These are phyloP conservation scores for Cynara cardunculus DNA, from an alignment of 129 eudicot genomes.

Conservation along the genomic window DNA sequence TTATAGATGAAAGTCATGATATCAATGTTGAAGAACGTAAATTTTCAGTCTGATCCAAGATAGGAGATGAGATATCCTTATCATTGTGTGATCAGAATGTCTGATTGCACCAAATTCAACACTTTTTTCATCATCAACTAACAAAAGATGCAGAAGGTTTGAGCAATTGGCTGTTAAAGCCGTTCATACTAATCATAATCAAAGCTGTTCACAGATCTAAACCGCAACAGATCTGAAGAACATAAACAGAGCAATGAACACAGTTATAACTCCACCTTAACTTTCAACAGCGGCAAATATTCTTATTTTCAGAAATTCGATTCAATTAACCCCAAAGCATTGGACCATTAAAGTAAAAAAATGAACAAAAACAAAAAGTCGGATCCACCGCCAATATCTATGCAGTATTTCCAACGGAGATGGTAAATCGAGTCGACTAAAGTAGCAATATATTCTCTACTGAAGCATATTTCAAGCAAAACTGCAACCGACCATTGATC, in stretches of 20 bases:
- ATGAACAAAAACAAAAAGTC: background rate
- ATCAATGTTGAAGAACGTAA: background rate
- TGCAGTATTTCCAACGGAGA: background rate
- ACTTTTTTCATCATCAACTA: background rate
- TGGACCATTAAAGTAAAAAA: background rate
- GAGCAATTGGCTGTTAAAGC: background rate
- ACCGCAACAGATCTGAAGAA: conserved; percentile 21
- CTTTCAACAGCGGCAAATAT: background rate
- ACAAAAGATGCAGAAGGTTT: background rate
- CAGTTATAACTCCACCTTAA: background rate
- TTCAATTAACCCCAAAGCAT: conserved; percentile 1
- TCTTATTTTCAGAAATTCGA: conserved; percentile 3
- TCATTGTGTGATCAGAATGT: background rate
- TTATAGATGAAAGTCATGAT: background rate
- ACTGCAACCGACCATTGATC: background rate
- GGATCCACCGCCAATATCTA: conserved; percentile 2
- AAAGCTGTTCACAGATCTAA: background rate
- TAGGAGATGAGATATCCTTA: background rate
- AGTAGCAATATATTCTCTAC: background rate
- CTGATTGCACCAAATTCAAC: background rate
- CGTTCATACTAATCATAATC: background rate
- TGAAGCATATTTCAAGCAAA: background rate
- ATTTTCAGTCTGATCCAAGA: background rate
- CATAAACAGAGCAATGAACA: conserved; percentile 4
- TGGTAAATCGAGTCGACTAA: background rate